Evolutionary conservation across 345 rosid genomes (phyloP).

Genomic region (Citrus unshiu): DNA sequence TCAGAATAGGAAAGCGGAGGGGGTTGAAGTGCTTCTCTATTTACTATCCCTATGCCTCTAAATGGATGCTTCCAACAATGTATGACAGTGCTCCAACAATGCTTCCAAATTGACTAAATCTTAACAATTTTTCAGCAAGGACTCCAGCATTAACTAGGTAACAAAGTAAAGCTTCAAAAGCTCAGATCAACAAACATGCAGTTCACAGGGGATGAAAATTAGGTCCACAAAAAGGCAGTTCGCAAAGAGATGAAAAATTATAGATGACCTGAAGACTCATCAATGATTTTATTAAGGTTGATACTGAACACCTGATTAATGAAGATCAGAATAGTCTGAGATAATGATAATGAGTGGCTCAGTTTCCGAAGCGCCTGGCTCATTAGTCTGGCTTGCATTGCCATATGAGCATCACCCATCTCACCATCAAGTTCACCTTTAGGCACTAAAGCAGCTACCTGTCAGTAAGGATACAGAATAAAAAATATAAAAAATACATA

Average conservation of each 20-base stretch:
- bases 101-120: neutral
- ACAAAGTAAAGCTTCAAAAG: neutral
- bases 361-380: constrained; percentile 98
- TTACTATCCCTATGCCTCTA: neutral
- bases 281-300: neutral
- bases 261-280: neutral
- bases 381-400: constrained; percentile 99
- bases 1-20: neutral
- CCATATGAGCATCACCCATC: constrained; percentile 99
- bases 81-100: neutral
- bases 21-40: neutral
- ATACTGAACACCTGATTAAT: constrained; percentile 64
- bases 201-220: neutral
- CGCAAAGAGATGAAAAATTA: neutral
- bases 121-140: neutral
- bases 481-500: constrained; percentile 3
- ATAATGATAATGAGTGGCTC: constrained; percentile 84
- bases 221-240: neutral
- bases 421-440: constrained; percentile 97
- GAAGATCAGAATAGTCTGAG: constrained; percentile 77
- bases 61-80: neutral
- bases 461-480: constrained; percentile 6
- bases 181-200: neutral
- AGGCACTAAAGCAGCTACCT: constrained; percentile 99
- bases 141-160: neutral